These are phyloP conservation scores for Leishmania lainsoni DNA, from an alignment of 208 protist genomes.

Conservation along the genomic window DNA sequence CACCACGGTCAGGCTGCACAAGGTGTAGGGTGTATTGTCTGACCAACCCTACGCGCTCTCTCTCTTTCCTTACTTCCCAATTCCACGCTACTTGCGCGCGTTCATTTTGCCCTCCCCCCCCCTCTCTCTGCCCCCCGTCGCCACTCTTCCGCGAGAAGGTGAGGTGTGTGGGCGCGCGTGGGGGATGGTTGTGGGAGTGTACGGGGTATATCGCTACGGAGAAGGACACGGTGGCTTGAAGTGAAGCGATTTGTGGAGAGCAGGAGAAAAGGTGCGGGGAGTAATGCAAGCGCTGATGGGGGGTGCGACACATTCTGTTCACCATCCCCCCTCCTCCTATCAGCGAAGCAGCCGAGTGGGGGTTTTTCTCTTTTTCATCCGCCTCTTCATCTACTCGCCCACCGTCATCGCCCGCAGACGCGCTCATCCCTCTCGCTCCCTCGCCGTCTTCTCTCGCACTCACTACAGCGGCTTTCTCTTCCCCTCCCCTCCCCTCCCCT, in stretches of 20 bases:
- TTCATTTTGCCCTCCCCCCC: too few species aligned
- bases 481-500: neutral
- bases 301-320: neutral
- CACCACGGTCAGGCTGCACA: neutral
- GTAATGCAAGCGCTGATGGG: too few species aligned
- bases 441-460: neutral
- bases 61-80: neutral
- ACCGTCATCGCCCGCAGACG: neutral
- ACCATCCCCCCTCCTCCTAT: neutral
- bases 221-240: too few species aligned
- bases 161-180: too few species aligned
- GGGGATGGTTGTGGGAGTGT: too few species aligned
- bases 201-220: too few species aligned
- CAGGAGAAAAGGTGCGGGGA: too few species aligned
- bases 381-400: neutral
- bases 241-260: too few species aligned
- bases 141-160: too few species aligned
- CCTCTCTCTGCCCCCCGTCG: too few species aligned
- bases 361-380: constrained; percentile 15
- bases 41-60: neutral
- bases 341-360: neutral
- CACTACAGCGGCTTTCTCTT: neutral
- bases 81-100: too few species aligned
- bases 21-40: neutral
- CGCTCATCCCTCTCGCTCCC: neutral